phyloP scores from a whole-genome alignment of 495 filamentous ascomycete species.

The Trichoderma orchidacearum region DNA sequence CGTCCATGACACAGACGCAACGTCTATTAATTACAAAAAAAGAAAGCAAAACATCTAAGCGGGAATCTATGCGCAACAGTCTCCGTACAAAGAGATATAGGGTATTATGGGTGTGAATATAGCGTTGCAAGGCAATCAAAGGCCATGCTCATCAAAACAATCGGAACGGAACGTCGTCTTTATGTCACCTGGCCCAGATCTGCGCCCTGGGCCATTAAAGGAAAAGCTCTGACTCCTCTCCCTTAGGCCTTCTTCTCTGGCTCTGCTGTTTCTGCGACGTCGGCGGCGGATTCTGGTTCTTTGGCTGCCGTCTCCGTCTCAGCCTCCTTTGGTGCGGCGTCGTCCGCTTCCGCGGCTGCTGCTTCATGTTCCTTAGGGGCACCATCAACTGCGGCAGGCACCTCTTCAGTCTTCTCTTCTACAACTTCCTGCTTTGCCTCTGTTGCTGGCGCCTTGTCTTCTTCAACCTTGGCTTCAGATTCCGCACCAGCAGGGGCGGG shows the following conservation, averaged over 20 bases:
- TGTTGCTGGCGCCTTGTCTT: constrained; percentile 5
- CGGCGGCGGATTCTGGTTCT: too few relatives aligned
- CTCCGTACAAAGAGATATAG: background rate
- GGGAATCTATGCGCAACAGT: background rate
- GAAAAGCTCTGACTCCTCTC: background rate
- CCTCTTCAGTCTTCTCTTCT: background rate
- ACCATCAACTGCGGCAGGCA: background rate
- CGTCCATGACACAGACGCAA: background rate
- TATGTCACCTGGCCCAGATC: too few relatives aligned
- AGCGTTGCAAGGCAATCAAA: background rate
- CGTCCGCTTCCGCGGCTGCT: too few relatives aligned
- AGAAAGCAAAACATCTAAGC: background rate
- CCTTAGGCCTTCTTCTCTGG: background rate
- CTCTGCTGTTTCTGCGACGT: background rate
- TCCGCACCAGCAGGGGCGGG: background rate
- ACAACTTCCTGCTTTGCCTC: background rate
- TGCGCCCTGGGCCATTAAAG: background rate
- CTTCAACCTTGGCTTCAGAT: background rate
- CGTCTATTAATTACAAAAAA: background rate
- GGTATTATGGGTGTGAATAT: background rate
- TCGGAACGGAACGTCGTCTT: background rate
- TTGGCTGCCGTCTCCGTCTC: too few relatives aligned
- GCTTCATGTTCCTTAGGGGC: background rate
- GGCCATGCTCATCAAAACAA: background rate
- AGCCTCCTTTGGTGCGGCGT: background rate